Evolutionary conservation across 805 yeast genomes (phyloP).

Genomic region (Yamadazyma scolyti): DNA sequence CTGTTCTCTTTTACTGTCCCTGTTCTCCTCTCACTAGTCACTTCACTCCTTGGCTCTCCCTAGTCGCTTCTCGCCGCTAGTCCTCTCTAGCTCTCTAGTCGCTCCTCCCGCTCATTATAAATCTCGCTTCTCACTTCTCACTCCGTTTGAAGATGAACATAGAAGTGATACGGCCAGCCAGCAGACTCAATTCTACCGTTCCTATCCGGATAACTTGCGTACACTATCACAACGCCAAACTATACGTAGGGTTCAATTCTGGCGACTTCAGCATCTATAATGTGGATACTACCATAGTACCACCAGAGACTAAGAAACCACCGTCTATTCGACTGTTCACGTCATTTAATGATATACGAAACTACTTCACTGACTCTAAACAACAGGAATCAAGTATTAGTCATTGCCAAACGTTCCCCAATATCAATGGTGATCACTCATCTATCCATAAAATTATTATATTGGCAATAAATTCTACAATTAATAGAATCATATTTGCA

Average conservation of each 20-base stretch:
- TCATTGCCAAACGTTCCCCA: slow-evolving; percentile 16
- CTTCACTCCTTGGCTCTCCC: too few relatives aligned
- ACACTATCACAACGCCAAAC: slow-evolving; percentile 13
- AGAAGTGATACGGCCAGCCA: slow-evolving; percentile 35
- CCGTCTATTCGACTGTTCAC: slow-evolving; percentile 16
- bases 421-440: slow-evolving; percentile 12
- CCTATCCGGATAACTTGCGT: slow-evolving; percentile 21
- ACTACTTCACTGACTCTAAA: slow-evolving; percentile 9
- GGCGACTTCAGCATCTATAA: slow-evolving; percentile 31
- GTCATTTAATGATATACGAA: slow-evolving; percentile 22
- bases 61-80: too few relatives aligned
- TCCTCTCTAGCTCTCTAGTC: too few relatives aligned
- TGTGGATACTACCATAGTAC: slow-evolving; percentile 11
- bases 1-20: too few relatives aligned
- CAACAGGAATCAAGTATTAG: slow-evolving; percentile 7
- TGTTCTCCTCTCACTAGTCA: too few relatives aligned
- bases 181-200: slow-evolving; percentile 26
- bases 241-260: slow-evolving; percentile 31
- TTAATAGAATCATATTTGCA: slow-evolving; percentile 20
- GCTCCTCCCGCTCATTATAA: background rate
- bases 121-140: background rate
- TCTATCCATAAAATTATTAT: slow-evolving; percentile 9
- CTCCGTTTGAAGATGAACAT: slow-evolving; percentile 26
- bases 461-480: slow-evolving; percentile 7
- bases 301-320: slow-evolving; percentile 9